Base-by-base conservation (phyloP, 2,329 filamentous ascomycete species). In the Aureobasidium vineae region DNA sequence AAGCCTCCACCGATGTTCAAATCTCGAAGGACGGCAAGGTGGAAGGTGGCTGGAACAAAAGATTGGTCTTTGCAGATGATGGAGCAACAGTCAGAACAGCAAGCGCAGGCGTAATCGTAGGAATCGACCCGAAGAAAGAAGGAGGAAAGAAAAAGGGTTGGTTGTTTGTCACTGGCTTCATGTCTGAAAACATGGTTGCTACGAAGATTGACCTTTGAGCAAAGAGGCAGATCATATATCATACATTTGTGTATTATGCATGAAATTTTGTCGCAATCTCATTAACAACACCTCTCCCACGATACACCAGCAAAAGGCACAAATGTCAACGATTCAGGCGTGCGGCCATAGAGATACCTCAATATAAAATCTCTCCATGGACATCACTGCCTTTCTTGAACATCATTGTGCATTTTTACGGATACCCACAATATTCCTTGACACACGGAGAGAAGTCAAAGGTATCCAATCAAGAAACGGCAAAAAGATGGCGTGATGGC, bases 31-130 rank as follows among this genome's bases (percentile, higher is more conserved):
- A 3, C 13, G 21, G 15, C 31, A 26, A 59, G 13, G 50, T 1
- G 65, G 26, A 26, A 5, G 40, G 16, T 4, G 10, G 3, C n/a
- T 84, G 81, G 80, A 76, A 80, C 59, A 80, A 77, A 23, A 76
- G 73, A n/a, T 59, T 86, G 2, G 54, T 88, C 0, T 87, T 88
- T 67, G 79, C 85, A 52, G 86, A 88, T 68, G 84, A 88, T 59
- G 84, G 85, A 0, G 75, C 72, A 0, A 76, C 76, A 19, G 75
- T 88, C 31, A 77, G 84, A 13, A 80, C 77, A 6, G 80, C 79
- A 0, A 86, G 83, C 66, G 77, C 80, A 0, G 83, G 83, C 0
- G 79, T 86, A 0, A 66, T 88, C 50, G 78, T 88, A 1, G 79
- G 81, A 0, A 81, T 85, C 61, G 80, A 85, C 45, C 83, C 84